These are phyloP conservation scores for Irpex lacteus DNA, from an alignment of 1,284 basidiomycete genomes.

Conservation along the genomic window DNA sequence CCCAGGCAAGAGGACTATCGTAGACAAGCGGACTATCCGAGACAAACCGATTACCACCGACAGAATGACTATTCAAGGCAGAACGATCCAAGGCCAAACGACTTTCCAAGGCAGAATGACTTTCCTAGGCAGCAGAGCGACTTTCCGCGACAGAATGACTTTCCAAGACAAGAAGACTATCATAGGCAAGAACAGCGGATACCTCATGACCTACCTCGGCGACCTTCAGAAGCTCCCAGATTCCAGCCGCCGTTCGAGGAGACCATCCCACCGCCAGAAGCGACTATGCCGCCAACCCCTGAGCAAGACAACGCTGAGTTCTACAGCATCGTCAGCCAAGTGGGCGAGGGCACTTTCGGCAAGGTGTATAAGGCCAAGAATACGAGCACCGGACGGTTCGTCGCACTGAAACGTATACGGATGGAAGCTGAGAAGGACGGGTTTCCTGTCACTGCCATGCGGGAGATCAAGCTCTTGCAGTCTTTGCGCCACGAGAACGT, in stretches of 20 bases:
- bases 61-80: neutral
- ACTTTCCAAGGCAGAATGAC: neutral
- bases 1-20: neutral
- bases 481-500: constrained; percentile 89
- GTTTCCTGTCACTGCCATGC: constrained; percentile 98
- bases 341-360: constrained; percentile 98
- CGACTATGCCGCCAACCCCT: constrained; percentile 10
- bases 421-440: constrained; percentile 99
- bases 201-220: neutral
- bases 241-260: neutral
- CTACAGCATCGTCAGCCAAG: constrained; percentile 90
- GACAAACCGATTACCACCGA: neutral
- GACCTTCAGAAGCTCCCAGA: neutral
- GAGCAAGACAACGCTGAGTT: constrained; percentile 49
- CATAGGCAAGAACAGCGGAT: neutral
- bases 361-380: constrained; percentile 99
- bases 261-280: constrained; percentile 4
- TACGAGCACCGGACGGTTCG: constrained; percentile 68
- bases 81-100: neutral
- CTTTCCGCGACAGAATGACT: neutral
- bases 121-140: neutral
- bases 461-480: constrained; percentile 97
- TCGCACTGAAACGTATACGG: constrained; percentile 95
- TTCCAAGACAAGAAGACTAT: neutral
- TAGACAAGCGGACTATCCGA: neutral